Evolutionary conservation across 2,329 filamentous ascomycete species (phyloP).

Genomic region (Hawksworthiomyces lignivorus): DNA sequence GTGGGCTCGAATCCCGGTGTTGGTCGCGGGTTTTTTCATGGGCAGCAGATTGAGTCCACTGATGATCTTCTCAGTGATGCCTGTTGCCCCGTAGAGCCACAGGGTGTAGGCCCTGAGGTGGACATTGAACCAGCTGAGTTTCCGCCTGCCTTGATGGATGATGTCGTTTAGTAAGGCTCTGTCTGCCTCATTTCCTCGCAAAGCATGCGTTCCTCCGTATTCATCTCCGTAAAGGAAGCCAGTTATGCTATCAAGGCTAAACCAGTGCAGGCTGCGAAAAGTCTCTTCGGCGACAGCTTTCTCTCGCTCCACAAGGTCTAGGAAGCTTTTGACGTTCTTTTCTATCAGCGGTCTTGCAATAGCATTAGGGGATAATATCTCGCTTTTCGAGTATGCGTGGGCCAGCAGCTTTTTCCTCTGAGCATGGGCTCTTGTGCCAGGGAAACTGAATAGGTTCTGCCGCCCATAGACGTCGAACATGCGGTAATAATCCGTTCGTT

Average conservation of each 20-base stretch:
- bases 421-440: slow-evolving; percentile 32
- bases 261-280: slow-evolving; percentile 43
- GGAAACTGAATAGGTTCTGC: slow-evolving; percentile 46
- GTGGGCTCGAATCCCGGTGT: slow-evolving; percentile 38
- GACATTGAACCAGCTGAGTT: slow-evolving; percentile 40
- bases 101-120: slow-evolving; percentile 36
- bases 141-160: slow-evolving; percentile 35
- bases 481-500: slow-evolving; percentile 42
- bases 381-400: slow-evolving; percentile 45
- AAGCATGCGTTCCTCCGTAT: slow-evolving; percentile 34
- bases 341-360: slow-evolving; percentile 30
- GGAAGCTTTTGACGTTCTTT: slow-evolving; percentile 12
- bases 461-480: slow-evolving; percentile 48
- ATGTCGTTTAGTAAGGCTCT: slow-evolving; percentile 39
- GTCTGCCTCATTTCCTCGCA: slow-evolving; percentile 30
- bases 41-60: slow-evolving; percentile 31
- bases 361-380: slow-evolving; percentile 27
- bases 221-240: slow-evolving; percentile 39
- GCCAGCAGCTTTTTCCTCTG: slow-evolving; percentile 44
- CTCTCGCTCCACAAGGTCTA: slow-evolving; percentile 12
- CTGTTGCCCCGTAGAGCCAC: slow-evolving; percentile 39
- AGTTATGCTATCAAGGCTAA: slow-evolving; percentile 44
- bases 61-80: slow-evolving; percentile 27
- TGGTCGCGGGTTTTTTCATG: slow-evolving; percentile 41
- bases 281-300: slow-evolving; percentile 29